A percentile compares a stretch with the other conserved stretches of the same genome.
phyloP scores from a whole-genome alignment of 805 yeast genomes.

The Ogataea pini region DNA sequence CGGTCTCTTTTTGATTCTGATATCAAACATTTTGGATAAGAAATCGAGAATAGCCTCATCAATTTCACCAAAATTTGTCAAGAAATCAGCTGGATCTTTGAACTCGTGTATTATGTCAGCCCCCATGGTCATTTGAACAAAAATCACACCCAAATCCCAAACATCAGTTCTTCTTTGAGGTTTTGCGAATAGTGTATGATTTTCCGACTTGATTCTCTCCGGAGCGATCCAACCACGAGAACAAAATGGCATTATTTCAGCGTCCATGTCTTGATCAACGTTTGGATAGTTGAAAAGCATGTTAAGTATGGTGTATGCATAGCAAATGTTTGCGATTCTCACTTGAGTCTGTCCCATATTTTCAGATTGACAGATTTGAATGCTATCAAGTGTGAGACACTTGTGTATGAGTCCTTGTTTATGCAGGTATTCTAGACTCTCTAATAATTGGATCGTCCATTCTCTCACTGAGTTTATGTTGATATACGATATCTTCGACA shows the following conservation, averaged over 20 bases:
- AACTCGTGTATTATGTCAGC: conserved; percentile 53
- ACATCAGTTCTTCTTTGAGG: conserved; percentile 85
- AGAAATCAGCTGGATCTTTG: conserved; percentile 63
- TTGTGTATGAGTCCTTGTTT: conserved; percentile 83
- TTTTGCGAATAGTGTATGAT: conserved; percentile 34
- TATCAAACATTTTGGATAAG: conserved; percentile 62
- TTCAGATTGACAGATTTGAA: conserved; percentile 50
- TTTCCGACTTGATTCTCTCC: conserved; percentile 46
- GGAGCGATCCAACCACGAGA: conserved; percentile 75
- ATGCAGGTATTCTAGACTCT: conserved; percentile 81
- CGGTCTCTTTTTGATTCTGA: conserved; percentile 68
- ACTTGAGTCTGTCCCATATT: conserved; percentile 58
- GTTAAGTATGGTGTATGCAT: conserved; percentile 49
- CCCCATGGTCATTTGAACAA: conserved; percentile 67
- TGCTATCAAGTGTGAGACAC: conserved; percentile 60
- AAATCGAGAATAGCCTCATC: conserved; percentile 68
- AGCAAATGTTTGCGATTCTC: conserved; percentile 61
- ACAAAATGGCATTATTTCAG: conserved; percentile 30
- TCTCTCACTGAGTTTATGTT: conserved; percentile 76
- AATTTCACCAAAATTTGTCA: conserved; percentile 36
- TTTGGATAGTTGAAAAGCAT: conserved; percentile 38
- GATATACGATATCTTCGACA: conserved; percentile 66
- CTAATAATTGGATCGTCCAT: conserved; percentile 86
- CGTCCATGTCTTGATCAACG: conserved; percentile 21
- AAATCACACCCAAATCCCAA: conserved; percentile 87